Evolutionary conservation across 2,329 filamentous ascomycete genomes (phyloP).

Genomic region (Diplodia sapinea): DNA sequence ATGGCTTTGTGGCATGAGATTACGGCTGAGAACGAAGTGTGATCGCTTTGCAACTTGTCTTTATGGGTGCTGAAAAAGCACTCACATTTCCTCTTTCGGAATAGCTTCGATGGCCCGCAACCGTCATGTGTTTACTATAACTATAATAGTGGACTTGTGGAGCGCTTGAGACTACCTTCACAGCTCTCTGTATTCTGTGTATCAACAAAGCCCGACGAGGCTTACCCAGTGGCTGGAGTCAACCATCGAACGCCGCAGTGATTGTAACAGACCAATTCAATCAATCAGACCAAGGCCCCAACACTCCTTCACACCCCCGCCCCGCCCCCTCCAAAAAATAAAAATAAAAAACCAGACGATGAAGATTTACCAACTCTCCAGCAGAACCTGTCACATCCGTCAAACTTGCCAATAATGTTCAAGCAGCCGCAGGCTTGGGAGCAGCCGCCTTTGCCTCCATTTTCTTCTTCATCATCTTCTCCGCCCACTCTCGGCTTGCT

Average conservation of each 20-base stretch:
- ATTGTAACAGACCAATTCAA: background rate
- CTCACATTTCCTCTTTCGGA: slow-evolving; percentile 15
- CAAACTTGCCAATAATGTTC: background rate
- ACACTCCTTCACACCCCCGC: too few relatives aligned
- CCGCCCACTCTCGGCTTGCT: slow-evolving; percentile 56
- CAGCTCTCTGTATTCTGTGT: background rate
- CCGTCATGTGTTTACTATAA: background rate
- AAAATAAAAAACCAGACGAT: background rate
- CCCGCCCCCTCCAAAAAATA: too few relatives aligned
- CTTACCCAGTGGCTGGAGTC: background rate
- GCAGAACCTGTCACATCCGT: background rate
- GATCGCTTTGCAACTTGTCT: background rate
- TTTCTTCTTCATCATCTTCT: slow-evolving; percentile 53
- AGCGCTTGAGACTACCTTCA: background rate
- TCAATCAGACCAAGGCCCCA: background rate
- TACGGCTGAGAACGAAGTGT: background rate
- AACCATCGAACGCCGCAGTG: background rate
- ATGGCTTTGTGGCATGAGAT: background rate
- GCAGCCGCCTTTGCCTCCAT: slow-evolving; percentile 33
- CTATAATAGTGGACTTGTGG: background rate
- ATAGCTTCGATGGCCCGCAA: background rate
- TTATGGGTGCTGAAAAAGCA: background rate
- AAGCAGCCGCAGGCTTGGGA: slow-evolving; percentile 29
- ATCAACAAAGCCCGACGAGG: background rate
- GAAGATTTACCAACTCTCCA: background rate